Conservation (phyloP, 768 basidiomycete genomes). For the Leccinum pellstonianum region DNA sequence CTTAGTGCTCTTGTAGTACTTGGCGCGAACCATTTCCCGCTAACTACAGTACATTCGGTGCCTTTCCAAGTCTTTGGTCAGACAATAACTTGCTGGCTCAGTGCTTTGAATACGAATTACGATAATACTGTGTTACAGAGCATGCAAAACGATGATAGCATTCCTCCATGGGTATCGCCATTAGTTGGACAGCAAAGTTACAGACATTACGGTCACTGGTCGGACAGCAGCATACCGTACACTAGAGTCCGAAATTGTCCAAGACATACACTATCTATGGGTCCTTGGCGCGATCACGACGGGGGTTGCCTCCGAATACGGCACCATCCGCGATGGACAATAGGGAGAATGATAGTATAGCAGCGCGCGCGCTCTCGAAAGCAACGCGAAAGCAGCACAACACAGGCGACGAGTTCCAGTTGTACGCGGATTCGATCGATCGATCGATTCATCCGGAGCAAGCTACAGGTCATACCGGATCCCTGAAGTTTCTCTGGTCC, state of each 20-base stretch:
- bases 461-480: background rate
- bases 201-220: background rate
- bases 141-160: too few species aligned
- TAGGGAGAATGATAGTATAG: background rate
- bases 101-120: too few species aligned
- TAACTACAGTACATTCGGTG: too few species aligned
- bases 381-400: background rate
- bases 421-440: background rate
- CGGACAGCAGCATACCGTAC: background rate
- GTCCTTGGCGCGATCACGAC: background rate
- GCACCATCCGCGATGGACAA: background rate
- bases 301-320: background rate
- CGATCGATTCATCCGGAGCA: background rate
- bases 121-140: too few species aligned
- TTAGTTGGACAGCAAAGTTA: background rate
- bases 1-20: too few species aligned
- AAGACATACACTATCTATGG: background rate
- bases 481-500: slow-evolving; percentile 4
- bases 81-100: too few species aligned
- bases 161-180: background rate
- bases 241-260: background rate
- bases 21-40: too few species aligned
- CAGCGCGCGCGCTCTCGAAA: background rate
- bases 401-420: background rate
- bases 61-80: too few species aligned